Evolutionary conservation across 2,329 filamentous ascomycete species (phyloP).

Genomic region (Pestalotiopsis sp.): DNA sequence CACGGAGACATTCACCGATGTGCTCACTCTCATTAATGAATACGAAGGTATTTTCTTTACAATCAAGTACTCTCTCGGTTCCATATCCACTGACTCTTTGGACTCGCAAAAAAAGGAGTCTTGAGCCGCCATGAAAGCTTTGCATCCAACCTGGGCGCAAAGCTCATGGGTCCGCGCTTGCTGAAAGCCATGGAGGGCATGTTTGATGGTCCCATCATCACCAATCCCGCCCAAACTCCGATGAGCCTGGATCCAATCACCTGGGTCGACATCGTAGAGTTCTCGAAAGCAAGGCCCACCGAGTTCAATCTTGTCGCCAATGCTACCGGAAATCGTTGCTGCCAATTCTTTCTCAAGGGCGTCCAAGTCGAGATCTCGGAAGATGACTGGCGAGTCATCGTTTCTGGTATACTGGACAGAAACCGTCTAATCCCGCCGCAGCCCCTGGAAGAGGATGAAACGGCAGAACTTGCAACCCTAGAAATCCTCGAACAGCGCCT

Average conservation of each 20-base stretch:
- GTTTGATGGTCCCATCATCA: conserved; percentile 77
- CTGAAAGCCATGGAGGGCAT: conserved; percentile 85
- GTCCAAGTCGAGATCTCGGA: conserved; percentile 83
- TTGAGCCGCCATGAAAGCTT: conserved; percentile 85
- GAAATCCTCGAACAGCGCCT: conserved; percentile 83
- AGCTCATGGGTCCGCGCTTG: conserved; percentile 78
- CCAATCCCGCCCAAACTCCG: conserved; percentile 56
- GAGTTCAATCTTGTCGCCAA: conserved; percentile 75
- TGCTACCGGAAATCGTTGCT: conserved; percentile 70
- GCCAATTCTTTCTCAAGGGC: conserved; percentile 82
- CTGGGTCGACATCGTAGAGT: conserved; percentile 86
- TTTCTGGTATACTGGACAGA: conserved; percentile 80
- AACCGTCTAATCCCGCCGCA: conserved; percentile 72
- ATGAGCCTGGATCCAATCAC: conserved; percentile 59
- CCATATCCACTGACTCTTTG: not conserved
- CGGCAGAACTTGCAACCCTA: conserved; percentile 80
- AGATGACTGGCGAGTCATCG: conserved; percentile 84
- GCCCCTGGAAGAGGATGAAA: conserved; percentile 83
- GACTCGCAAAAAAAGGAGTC: conserved; percentile 54
- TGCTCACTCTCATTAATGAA: conserved; percentile 72
- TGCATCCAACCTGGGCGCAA: conserved; percentile 81
- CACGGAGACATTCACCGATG: conserved; percentile 70
- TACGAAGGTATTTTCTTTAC: conserved; percentile 63
- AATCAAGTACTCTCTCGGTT: not conserved
- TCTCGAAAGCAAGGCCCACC: conserved; percentile 77